Evolutionary conservation across 345 rosid genomes (phyloP).

Genomic region (Sonneratia alba): DNA sequence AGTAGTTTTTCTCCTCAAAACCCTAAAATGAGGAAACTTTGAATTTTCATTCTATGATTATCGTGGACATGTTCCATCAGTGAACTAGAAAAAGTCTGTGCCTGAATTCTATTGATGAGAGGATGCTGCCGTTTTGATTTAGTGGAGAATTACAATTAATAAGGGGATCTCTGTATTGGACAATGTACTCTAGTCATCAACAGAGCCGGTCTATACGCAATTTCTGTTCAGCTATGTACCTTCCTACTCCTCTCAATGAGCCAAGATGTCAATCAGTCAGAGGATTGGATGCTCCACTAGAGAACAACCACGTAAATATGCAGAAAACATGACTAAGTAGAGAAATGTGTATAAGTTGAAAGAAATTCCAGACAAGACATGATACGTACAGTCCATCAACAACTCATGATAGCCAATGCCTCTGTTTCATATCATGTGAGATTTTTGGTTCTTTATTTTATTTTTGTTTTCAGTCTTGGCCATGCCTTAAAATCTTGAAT

Average conservation of each 20-base stretch:
- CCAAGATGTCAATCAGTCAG: not conserved
- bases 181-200: not conserved
- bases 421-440: constrained; percentile 4
- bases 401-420: constrained; percentile 8
- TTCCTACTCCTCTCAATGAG: not conserved
- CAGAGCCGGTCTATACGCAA: not conserved
- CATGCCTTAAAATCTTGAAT: constrained; percentile 10
- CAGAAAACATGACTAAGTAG: not conserved
- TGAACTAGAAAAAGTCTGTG: not conserved
- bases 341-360: not conserved
- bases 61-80: not conserved
- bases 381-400: constrained; percentile 9
- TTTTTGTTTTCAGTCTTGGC: not conserved
- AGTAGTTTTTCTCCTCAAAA: no score
- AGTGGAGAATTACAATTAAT: not conserved
- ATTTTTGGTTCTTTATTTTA: not conserved
- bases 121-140: not conserved
- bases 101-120: not conserved
- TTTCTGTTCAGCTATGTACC: not conserved
- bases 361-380: constrained; percentile 5
- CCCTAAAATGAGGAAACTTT: not conserved
- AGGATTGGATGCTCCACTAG: not conserved
- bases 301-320: not conserved
- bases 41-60: not conserved
- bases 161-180: not conserved